phyloP scores from a whole-genome alignment of 371 early-diverging fungal genomes.

The Rhizopus stolonifer region DNA sequence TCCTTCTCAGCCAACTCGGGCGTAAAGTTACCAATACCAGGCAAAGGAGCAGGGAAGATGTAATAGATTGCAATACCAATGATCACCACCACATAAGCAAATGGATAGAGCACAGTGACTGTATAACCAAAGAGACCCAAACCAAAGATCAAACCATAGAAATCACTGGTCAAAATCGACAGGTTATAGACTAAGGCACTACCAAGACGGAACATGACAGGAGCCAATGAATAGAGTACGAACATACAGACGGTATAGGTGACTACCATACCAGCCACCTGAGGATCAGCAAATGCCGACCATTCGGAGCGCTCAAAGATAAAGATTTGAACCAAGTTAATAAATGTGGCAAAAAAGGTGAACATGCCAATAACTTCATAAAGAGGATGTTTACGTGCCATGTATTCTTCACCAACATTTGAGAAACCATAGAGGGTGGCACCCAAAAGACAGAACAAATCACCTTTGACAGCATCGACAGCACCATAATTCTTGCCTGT shows the following conservation, averaged over 20 bases:
- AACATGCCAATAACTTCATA: slow-evolving; percentile 74
- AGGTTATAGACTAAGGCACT: slow-evolving; percentile 77
- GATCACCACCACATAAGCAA: slow-evolving; percentile 63
- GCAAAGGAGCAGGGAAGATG: slow-evolving; percentile 44
- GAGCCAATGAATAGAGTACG: slow-evolving; percentile 64
- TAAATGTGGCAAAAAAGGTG: slow-evolving; percentile 65
- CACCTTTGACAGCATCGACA: slow-evolving; percentile 58
- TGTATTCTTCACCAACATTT: slow-evolving; percentile 66
- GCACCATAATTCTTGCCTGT: slow-evolving; percentile 48
- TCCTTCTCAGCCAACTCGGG: slow-evolving; percentile 22
- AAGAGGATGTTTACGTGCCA: slow-evolving; percentile 63
- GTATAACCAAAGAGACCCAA: slow-evolving; percentile 57
- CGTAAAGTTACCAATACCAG: slow-evolving; percentile 25
- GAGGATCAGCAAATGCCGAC: slow-evolving; percentile 22
- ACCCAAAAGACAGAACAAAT: slow-evolving; percentile 67
- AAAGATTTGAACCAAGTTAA: slow-evolving; percentile 66
- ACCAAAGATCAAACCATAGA: slow-evolving; percentile 73
- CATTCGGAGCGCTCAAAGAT: slow-evolving; percentile 59
- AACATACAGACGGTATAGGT: slow-evolving; percentile 67
- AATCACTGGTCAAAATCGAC: slow-evolving; percentile 71
- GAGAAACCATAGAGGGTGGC: slow-evolving; percentile 72
- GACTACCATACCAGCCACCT: slow-evolving; percentile 46
- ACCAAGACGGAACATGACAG: slow-evolving; percentile 64
- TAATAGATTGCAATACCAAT: slow-evolving; percentile 63
- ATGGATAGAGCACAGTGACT: slow-evolving; percentile 57